Conservation (phyloP, 2,329 filamentous ascomycete species). For the Apiospora rasikravindrae region DNA sequence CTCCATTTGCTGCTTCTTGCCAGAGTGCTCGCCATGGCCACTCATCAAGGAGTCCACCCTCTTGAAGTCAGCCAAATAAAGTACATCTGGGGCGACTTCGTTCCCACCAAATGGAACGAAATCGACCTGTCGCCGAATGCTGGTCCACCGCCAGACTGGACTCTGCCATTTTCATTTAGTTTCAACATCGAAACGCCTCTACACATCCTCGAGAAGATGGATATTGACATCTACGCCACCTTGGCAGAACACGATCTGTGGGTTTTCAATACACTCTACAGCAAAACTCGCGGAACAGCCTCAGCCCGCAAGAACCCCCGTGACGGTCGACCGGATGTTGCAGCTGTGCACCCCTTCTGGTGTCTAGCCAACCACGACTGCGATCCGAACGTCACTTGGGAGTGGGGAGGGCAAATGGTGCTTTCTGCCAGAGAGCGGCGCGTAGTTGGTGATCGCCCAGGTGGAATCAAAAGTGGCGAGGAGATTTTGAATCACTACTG, state of each 20-base stretch:
- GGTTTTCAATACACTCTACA: constrained; percentile 90
- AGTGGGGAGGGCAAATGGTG: constrained; percentile 82
- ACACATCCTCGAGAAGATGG: constrained; percentile 83
- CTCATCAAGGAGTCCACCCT: constrained; percentile 65
- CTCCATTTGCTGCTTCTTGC: constrained; percentile 68
- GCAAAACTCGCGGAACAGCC: constrained; percentile 92
- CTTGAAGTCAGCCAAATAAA: constrained; percentile 68
- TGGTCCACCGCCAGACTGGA: constrained; percentile 65
- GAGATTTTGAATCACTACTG: constrained; percentile 96
- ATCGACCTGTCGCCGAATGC: constrained; percentile 59
- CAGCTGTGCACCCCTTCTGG: constrained; percentile 94
- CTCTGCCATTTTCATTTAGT: constrained; percentile 78
- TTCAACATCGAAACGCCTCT: constrained; percentile 77
- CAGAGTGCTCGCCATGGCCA: constrained; percentile 66
- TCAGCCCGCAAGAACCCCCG: constrained; percentile 79
- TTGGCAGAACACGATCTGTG: constrained; percentile 71
- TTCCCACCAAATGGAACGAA: constrained; percentile 56
- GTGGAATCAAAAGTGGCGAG: constrained; percentile 76
- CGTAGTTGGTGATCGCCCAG: constrained; percentile 54
- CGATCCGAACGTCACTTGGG: constrained; percentile 93
- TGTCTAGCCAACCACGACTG: constrained; percentile 97
- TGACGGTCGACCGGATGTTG: constrained; percentile 86
- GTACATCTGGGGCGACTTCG: constrained; percentile 74
- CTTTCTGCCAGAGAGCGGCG: constrained; percentile 67
- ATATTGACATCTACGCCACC: constrained; percentile 73